These are phyloP conservation scores for Dendrobium catenatum DNA, from an alignment of 106 monocot genomes.

Conservation along the genomic window DNA sequence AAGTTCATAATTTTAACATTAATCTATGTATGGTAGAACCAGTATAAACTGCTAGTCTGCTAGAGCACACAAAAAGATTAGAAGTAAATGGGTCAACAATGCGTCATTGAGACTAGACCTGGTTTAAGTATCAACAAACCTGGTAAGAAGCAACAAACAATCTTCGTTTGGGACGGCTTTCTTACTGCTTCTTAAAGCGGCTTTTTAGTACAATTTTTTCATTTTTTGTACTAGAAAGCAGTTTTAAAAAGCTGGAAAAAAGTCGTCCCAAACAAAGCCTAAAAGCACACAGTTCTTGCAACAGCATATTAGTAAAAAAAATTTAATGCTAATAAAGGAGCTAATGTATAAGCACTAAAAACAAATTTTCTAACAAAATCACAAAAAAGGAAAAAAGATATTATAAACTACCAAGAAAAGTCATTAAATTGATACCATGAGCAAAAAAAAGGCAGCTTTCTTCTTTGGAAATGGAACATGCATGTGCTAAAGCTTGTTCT, in stretches of 20 bases:
- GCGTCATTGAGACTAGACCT: neutral
- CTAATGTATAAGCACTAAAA: too few relatives aligned
- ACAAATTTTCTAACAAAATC: too few relatives aligned
- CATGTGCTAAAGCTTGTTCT: conserved; percentile 54
- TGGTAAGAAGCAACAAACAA: neutral
- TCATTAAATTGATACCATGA: conserved; percentile 43
- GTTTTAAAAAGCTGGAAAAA: too few relatives aligned
- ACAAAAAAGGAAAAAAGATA: neutral
- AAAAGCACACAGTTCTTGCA: too few relatives aligned
- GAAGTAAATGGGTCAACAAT: neutral
- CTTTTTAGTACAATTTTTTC: too few relatives aligned
- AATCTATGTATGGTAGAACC: neutral
- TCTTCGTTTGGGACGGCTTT: neutral
- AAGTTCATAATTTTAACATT: neutral
- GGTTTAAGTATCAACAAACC: neutral
- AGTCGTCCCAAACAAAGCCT: too few relatives aligned
- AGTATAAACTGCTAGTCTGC: neutral
- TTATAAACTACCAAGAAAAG: neutral
- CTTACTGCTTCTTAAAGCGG: too few relatives aligned
- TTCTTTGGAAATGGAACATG: conserved; percentile 23
- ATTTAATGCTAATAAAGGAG: neutral
- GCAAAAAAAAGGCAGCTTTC: conserved; percentile 84
- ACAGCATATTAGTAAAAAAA: too few relatives aligned
- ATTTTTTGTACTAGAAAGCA: too few relatives aligned
- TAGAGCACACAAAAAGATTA: neutral